These are phyloP conservation scores for Ramaria sp. DNA, from an alignment of 768 basidiomycete genomes.

Conservation along the genomic window DNA sequence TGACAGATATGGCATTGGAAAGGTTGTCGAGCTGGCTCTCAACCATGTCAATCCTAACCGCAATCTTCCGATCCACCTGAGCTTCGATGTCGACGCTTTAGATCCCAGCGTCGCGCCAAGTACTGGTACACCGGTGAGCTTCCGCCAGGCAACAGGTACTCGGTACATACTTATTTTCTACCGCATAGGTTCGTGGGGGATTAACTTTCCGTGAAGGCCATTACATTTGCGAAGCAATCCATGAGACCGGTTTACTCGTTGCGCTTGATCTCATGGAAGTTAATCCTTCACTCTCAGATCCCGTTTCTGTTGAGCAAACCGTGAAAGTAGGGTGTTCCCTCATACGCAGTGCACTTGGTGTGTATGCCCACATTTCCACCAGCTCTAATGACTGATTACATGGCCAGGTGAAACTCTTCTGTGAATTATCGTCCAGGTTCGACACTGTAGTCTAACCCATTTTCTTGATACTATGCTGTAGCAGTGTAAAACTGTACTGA, in stretches of 20 bases:
- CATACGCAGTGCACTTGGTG: constrained; percentile 73
- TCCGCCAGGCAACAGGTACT: neutral
- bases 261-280: constrained; percentile 97
- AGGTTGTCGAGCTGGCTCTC: constrained; percentile 92
- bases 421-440: constrained; percentile 8
- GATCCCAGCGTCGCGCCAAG: constrained; percentile 96
- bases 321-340: constrained; percentile 85
- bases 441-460: neutral
- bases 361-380: constrained; percentile 17
- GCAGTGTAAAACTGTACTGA: no score
- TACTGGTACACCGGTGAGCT: constrained; percentile 77
- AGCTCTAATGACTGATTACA: neutral
- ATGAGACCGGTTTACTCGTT: constrained; percentile 87
- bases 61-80: constrained; percentile 82
- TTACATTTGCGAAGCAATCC: constrained; percentile 88
- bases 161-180: neutral
- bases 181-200: constrained; percentile 72
- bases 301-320: constrained; percentile 68
- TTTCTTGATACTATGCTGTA: no score
- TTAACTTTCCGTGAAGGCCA: constrained; percentile 97
- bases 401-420: constrained; percentile 25
- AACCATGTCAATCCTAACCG: constrained; percentile 85
- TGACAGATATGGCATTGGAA: constrained; percentile 80
- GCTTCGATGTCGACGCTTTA: constrained; percentile 92
- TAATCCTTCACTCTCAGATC: constrained; percentile 84